Evolutionary conservation across 2,329 filamentous ascomycete genomes (phyloP), one percentile per base, ranked within the genome.

Genomic region (Colletotrichum eleusines): DNA sequence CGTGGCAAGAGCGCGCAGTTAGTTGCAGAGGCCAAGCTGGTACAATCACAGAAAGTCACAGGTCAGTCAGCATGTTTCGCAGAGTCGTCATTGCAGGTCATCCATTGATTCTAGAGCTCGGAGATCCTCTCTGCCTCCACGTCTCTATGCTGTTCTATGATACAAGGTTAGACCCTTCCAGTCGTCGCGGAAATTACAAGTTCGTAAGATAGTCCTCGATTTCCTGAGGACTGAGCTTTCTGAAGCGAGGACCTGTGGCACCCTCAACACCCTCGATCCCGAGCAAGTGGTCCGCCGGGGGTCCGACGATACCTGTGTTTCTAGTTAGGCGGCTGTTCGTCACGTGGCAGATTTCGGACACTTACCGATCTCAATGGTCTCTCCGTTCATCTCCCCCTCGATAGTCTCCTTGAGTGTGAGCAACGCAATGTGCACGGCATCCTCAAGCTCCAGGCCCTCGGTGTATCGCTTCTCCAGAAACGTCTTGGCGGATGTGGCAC

Each of bases 201-300:
- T 97, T 98, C 82, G 96, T 98, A 83, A 99, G 86, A 86, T 99
- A 99, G 83, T 99, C 96, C 87, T 99, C 96, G 79, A 99, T 98
- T 86, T 99, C 96, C 84, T 97, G 94, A 78, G 97, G 94, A 78
- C 90, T 97, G 83, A 99, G 86, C 88, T 97, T 97, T 83, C 94
- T 89, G 89, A 97, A 97, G 74, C 94, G 89, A 69, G 94, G 94
- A 54, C 94, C 94, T 75, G 90, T 89, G 26, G 93, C 93, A 73
- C 93, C 93, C 78, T 95, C 92, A 14, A 97, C 93, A 72, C 94
- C 94, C 81, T 97, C 94, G 73, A 94, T 93, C 60, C 96, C 96
- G 72, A 99, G 89, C 55, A 99, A 87, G 80, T 98, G 93, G 80
- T 99, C 90, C 76, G 96, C 96, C 67, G 96, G 96, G 54, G 95